Percentiles rank a stretch among this genome's conserved stretches.
Conservation (phyloP, 148 eudicot species). For the Camellia granthamiana region DNA sequence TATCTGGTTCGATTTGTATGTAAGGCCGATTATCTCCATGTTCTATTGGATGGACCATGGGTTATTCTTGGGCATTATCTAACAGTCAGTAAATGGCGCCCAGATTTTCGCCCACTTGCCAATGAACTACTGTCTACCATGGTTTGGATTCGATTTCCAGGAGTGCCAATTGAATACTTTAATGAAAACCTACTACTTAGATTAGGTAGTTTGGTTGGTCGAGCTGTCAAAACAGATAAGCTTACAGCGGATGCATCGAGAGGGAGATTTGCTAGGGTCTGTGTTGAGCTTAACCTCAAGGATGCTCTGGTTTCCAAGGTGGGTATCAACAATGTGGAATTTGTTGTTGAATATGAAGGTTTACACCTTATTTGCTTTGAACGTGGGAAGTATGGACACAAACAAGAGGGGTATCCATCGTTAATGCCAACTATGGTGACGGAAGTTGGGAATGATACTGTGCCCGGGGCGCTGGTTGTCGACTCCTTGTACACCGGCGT, state of each 20-base stretch:
- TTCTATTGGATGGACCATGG: constrained; percentile 16
- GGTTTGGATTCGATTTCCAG: constrained; percentile 16
- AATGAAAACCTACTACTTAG: not conserved
- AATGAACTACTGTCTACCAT: not conserved
- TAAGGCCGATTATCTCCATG: too few relatives aligned
- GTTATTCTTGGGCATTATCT: not conserved
- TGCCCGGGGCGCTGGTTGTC: too few relatives aligned
- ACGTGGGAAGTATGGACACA: too few relatives aligned
- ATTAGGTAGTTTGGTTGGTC: not conserved
- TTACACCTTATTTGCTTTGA: too few relatives aligned
- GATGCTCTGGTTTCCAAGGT: too few relatives aligned
- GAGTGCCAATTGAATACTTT: constrained; percentile 2
- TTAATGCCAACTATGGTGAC: too few relatives aligned
- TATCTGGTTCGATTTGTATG: too few relatives aligned
- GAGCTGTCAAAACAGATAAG: not conserved
- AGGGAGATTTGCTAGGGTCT: constrained; percentile 10
- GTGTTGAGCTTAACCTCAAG: constrained; percentile 4
- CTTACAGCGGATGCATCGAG: not conserved
- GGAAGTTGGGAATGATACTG: too few relatives aligned
- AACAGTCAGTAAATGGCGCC: constrained; percentile 10
- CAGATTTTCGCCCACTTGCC: not conserved
- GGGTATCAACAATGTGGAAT: too few relatives aligned
- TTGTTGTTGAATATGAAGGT: too few relatives aligned
- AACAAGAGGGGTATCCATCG: too few relatives aligned
- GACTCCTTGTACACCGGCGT: too few relatives aligned